phyloP scores from a whole-genome alignment of 2,329 filamentous ascomycete species.

The Pseudogymnoascus sp. region DNA sequence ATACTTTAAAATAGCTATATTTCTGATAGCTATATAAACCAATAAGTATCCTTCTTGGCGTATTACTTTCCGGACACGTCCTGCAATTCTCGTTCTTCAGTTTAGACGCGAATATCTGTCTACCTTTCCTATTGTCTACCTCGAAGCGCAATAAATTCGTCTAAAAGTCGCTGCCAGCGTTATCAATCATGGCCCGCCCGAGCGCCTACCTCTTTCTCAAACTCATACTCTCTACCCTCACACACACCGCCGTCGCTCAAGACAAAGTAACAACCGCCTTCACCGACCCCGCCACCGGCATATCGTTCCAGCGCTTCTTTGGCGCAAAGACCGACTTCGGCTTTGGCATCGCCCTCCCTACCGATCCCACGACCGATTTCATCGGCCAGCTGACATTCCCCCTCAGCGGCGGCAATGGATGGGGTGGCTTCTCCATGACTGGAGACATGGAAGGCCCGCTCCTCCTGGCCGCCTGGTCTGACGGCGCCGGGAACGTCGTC shows the following conservation, averaged over 20 bases:
- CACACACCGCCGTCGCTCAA: neutral
- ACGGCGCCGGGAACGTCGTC: constrained; percentile 31
- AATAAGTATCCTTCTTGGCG: neutral
- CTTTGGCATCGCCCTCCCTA: constrained; percentile 38
- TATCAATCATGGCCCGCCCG: neutral
- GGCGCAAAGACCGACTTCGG: constrained; percentile 32
- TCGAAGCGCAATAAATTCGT: neutral
- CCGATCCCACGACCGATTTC: constrained; percentile 33
- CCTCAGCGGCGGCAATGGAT: constrained; percentile 33
- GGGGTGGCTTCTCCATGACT: constrained; percentile 38
- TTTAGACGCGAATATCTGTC: neutral
- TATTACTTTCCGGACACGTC: neutral
- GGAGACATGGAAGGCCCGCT: constrained; percentile 39
- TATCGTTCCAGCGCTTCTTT: constrained; percentile 33
- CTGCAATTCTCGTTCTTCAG: neutral
- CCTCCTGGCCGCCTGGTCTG: constrained; percentile 38
- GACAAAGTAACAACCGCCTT: constrained; percentile 18
- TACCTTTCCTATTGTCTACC: neutral
- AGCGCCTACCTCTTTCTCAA: neutral
- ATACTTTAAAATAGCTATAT: neutral
- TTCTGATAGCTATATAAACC: neutral
- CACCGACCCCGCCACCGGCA: constrained; percentile 28
- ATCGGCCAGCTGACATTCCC: constrained; percentile 40
- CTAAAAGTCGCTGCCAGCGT: neutral
- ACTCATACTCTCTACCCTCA: neutral